These are phyloP conservation scores for Yamadazyma dendronema DNA, from an alignment of 1,139 yeast species.

Conservation along the genomic window DNA sequence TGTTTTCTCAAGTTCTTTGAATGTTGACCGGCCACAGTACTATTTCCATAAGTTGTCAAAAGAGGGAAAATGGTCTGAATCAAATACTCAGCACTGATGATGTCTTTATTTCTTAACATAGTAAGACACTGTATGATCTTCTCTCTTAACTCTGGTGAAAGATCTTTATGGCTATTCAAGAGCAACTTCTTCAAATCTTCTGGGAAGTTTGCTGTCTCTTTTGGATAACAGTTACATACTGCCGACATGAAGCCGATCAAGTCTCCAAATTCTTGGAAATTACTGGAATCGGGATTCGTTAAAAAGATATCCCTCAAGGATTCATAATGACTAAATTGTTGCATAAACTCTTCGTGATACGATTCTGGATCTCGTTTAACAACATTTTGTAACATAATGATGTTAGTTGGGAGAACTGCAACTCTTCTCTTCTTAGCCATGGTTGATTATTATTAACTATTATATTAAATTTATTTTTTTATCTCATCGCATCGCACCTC, in stretches of 20 bases:
- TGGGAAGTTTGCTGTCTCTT: slow-evolving; percentile 83
- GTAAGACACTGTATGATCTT: slow-evolving; percentile 87
- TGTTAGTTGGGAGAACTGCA: slow-evolving; percentile 86
- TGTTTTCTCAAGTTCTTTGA: slow-evolving; percentile 83
- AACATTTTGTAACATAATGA: slow-evolving; percentile 84
- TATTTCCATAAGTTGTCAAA: slow-evolving; percentile 49
- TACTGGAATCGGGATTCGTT: slow-evolving; percentile 60
- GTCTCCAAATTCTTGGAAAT: slow-evolving; percentile 74
- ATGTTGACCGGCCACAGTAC: slow-evolving; percentile 60
- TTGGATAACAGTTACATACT: slow-evolving; percentile 85
- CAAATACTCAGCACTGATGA: slow-evolving; percentile 75
- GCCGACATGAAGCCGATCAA: slow-evolving; percentile 89
- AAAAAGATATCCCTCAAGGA: slow-evolving; percentile 84
- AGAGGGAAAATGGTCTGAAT: slow-evolving; percentile 89
- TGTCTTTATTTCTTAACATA: slow-evolving; percentile 84
- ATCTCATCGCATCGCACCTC: slow-evolving; percentile 9
- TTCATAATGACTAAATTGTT: slow-evolving; percentile 90
- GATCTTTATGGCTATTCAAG: slow-evolving; percentile 71
- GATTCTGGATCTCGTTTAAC: slow-evolving; percentile 93
- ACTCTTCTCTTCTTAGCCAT: slow-evolving; percentile 92
- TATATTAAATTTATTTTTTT: slow-evolving; percentile 2
- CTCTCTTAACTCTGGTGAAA: slow-evolving; percentile 84
- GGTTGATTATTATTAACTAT: slow-evolving; percentile 8
- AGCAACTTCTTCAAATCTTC: slow-evolving; percentile 70
- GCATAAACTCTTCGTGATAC: slow-evolving; percentile 87